Evolutionary conservation across 2,329 filamentous ascomycete genomes (phyloP), one percentile per base, ranked within the genome.

Genomic region (Colletotrichum plurivorum): DNA sequence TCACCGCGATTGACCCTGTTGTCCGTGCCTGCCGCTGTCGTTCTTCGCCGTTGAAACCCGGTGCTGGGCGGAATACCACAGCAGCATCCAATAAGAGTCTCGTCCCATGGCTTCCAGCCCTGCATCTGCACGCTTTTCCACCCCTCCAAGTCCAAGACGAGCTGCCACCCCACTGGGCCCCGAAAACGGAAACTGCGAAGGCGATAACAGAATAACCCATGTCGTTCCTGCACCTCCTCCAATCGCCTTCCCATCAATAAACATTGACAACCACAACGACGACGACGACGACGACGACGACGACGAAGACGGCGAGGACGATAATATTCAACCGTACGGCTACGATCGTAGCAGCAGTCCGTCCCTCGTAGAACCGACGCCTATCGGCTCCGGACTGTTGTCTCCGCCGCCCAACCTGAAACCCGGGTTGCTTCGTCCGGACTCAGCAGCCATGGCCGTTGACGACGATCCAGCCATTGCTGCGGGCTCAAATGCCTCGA

Each of bases 81-180:
- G n/a, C 25, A n/a, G 25, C n/a, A 45, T 46, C 55, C 41, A 45
- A 54, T 49, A 45, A 48, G 46, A 69, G 66, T 73, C 73, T 59
- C 73, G 66, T 73, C 73, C 60, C 72, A 92, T 92, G 90, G 88
- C 88, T 71, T 85, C 88, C 67, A 83, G 83, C 73, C 83, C 89
- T 68, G 60, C 41, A 52, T 52, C 31, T 48, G 27, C 66, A 27
- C 53, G 22, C 54, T 49, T 55, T 31, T 43, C 67, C 53, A 84
- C 89, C 71, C 88, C 88, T 66, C 78, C 85, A 63, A 62, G 51
- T 66, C 78, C 85, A 63, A 62, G 51, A 64, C 84, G 88, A 73
- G 91, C 90, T 39, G 89, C 89, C 13, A 90, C 90, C 73, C 90
- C 90, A 73, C 89, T 89, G 71, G 84, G 87, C 75, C 76, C 80